Percentiles rank a stretch among this genome's conserved stretches.
Conservation (phyloP, 2,329 filamentous ascomycete species). For the Trichophyton verrucosum region DNA sequence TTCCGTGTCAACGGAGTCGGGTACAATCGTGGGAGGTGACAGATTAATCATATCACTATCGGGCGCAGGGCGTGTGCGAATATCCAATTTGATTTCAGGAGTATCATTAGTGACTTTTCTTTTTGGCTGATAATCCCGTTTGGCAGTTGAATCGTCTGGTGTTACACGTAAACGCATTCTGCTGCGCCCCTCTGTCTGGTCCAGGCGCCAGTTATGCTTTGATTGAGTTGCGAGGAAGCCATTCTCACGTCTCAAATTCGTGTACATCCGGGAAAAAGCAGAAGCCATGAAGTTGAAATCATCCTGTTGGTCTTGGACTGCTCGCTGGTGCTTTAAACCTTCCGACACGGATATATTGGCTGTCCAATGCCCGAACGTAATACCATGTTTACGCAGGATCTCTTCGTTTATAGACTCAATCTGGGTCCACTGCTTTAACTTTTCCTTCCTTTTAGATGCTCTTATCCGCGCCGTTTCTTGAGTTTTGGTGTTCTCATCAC, state of each 20-base stretch:
- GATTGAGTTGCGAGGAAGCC: slow-evolving; percentile 61
- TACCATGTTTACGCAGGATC: slow-evolving; percentile 66
- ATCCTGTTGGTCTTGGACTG: slow-evolving; percentile 86
- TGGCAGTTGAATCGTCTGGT: slow-evolving; percentile 57
- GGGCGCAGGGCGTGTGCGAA: slow-evolving; percentile 28
- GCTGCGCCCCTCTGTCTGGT: slow-evolving; percentile 89
- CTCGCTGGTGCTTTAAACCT: slow-evolving; percentile 77
- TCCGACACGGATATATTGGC: slow-evolving; percentile 91
- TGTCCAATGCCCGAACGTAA: slow-evolving; percentile 80
- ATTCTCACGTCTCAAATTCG: slow-evolving; percentile 64
- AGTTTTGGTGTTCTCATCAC: slow-evolving; percentile 65
- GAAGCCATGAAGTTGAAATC: slow-evolving; percentile 66
- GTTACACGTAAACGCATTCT: slow-evolving; percentile 83
- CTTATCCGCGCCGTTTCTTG: slow-evolving; percentile 61
- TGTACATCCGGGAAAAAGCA: slow-evolving; percentile 64
- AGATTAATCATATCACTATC: slow-evolving; percentile 31
- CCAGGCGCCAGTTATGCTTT: slow-evolving; percentile 72
- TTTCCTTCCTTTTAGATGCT: slow-evolving; percentile 65
- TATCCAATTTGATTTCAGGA: slow-evolving; percentile 35
- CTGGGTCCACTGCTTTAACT: slow-evolving; percentile 63
- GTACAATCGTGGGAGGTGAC: slow-evolving; percentile 24
- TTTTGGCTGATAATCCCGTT: slow-evolving; percentile 75
- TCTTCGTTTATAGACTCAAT: slow-evolving; percentile 59
- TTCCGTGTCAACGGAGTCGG: slow-evolving; percentile 23
- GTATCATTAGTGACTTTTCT: slow-evolving; percentile 45